Evolutionary conservation across 176 grass and related monocot genomes (phyloP).

Genomic region (Melocanna baccifera): DNA sequence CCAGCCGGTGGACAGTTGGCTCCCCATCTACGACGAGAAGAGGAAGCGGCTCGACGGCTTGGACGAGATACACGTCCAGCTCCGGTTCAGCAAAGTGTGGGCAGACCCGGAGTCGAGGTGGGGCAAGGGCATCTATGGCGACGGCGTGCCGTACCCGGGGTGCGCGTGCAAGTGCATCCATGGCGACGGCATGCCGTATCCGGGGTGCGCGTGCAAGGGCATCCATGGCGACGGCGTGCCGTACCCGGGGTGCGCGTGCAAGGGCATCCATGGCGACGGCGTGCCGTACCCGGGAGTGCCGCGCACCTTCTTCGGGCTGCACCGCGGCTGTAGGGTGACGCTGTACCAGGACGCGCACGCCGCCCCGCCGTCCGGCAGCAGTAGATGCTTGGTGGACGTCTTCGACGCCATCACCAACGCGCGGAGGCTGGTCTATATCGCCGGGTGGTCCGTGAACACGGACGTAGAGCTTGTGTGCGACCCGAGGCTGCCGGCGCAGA

Average conservation of each 20-base stretch:
- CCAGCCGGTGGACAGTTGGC: background rate
- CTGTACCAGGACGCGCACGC: background rate
- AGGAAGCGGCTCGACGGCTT: background rate
- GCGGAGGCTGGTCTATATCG: constrained; percentile 60
- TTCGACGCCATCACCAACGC: constrained; percentile 70
- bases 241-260: too few relatives aligned
- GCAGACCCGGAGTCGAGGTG: background rate
- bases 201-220: too few relatives aligned
- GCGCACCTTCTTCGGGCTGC: constrained; percentile 3
- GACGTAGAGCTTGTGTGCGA: constrained; percentile 62
- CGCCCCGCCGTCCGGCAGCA: background rate
- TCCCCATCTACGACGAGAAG: background rate
- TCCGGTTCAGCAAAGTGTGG: background rate
- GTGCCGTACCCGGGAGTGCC: background rate
- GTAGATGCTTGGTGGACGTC: constrained; percentile 76
- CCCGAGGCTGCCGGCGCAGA: constrained; percentile 26
- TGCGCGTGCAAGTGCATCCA: background rate
- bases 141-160: background rate
- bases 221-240: background rate
- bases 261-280: background rate
- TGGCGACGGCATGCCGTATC: background rate
- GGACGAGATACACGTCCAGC: background rate
- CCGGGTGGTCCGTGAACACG: constrained; percentile 81
- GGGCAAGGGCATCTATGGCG: background rate
- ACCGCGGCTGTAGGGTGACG: background rate